phyloP scores from a whole-genome alignment of 257 asterid species.

The Lycium ferocissimum region DNA sequence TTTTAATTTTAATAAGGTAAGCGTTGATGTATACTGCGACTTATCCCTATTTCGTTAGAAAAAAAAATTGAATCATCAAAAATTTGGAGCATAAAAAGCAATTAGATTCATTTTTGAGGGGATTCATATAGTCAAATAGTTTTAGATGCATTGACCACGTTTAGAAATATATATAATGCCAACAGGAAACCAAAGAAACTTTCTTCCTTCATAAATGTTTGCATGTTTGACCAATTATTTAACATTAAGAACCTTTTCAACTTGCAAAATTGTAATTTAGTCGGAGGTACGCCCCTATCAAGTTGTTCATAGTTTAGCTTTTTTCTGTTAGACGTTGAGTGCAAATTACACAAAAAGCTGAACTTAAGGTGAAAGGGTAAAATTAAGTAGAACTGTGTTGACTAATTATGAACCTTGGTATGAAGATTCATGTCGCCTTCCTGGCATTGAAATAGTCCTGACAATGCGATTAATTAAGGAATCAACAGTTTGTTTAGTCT shows the following conservation, averaged over 20 bases:
- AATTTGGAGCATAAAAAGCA: no score
- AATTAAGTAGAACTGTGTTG: not conserved
- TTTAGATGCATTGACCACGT: no score
- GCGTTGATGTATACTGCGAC: no score
- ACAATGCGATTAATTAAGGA: not conserved
- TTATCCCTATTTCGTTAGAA: no score
- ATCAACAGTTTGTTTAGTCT: not conserved
- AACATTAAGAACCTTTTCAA: not conserved
- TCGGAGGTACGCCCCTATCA: not conserved
- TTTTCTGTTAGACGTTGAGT: not conserved
- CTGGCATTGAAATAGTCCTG: not conserved
- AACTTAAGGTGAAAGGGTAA: not conserved
- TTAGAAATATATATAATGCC: not conserved
- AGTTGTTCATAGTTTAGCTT: not conserved
- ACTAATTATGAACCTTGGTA: not conserved
- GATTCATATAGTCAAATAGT: no score
- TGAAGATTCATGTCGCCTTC: constrained; percentile 3
- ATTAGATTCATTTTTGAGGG: no score
- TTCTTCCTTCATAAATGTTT: not conserved
- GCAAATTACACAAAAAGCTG: not conserved
- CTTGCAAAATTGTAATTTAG: not conserved
- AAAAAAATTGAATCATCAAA: no score
- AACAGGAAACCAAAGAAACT: not conserved
- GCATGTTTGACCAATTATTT: not conserved
- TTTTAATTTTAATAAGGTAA: no score